These are phyloP conservation scores for Penicillium sclerotigenum DNA, from an alignment of 2,329 filamentous ascomycete genomes.

Conservation along the genomic window DNA sequence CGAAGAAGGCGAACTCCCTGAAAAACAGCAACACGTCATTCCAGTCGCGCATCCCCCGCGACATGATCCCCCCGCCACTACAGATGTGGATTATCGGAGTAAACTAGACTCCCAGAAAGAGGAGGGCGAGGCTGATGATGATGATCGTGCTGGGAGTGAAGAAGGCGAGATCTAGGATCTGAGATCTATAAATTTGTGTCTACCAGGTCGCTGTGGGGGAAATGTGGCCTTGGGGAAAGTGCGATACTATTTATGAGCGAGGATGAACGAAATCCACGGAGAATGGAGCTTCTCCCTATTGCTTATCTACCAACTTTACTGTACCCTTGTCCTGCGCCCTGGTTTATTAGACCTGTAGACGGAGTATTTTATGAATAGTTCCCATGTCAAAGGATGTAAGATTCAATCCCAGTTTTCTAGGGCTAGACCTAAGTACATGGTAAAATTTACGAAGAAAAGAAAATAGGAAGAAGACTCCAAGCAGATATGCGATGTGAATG, in stretches of 20 bases:
- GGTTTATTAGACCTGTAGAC: background rate
- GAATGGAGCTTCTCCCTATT: background rate
- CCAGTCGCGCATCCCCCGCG: background rate
- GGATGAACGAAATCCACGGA: background rate
- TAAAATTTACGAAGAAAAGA: background rate
- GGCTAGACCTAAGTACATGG: background rate
- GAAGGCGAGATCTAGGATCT: slow-evolving; percentile 40
- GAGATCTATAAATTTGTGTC: background rate
- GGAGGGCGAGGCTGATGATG: slow-evolving; percentile 26
- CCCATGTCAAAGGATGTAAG: background rate
- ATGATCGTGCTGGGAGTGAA: slow-evolving; percentile 42
- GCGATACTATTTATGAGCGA: background rate
- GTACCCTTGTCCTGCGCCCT: background rate
- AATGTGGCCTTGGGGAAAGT: background rate
- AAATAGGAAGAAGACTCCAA: background rate
- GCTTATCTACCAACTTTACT: background rate
- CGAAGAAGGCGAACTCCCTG: slow-evolving; percentile 21
- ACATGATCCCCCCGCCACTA: background rate
- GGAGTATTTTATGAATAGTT: background rate
- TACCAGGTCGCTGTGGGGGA: no score
- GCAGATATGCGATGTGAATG: background rate
- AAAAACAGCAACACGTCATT: slow-evolving; percentile 5
- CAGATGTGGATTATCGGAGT: background rate
- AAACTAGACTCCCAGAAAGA: background rate
- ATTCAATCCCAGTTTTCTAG: background rate